A percentile compares a stretch with the other conserved stretches of the same genome.
phyloP scores from a whole-genome alignment of 1,139 yeast species.

The Trichomonascaceae sp. region DNA sequence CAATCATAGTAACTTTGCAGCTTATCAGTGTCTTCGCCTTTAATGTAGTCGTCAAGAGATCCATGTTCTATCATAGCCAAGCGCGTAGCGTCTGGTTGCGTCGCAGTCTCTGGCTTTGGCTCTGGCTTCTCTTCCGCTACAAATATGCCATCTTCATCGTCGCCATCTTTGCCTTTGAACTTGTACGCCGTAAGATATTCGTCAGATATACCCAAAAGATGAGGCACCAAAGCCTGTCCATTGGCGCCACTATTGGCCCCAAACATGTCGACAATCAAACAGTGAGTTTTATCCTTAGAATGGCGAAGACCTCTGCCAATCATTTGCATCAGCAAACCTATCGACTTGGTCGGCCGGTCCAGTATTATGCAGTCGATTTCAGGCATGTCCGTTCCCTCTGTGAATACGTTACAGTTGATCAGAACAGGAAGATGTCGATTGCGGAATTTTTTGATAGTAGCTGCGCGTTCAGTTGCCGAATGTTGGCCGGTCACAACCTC shows the following conservation, averaged over 20 bases:
- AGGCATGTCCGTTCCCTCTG: conserved; percentile 95
- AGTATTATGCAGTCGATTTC: conserved; percentile 70
- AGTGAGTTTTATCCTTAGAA: conserved; percentile 45
- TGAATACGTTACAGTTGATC: conserved; percentile 79
- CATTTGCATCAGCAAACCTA: conserved; percentile 69
- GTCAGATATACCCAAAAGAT: conserved; percentile 38
- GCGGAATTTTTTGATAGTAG: conserved; percentile 45
- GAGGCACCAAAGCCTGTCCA: conserved; percentile 52
- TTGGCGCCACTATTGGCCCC: conserved; percentile 35
- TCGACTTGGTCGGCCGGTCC: conserved; percentile 72
- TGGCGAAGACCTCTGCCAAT: conserved; percentile 77
- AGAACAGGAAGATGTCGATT: conserved; percentile 55
- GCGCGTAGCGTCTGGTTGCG: no score
- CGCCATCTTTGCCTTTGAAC: no score
- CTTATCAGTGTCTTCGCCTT: no score
- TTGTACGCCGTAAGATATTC: conserved; percentile 11
- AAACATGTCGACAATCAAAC: conserved; percentile 71
- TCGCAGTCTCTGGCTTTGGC: no score
- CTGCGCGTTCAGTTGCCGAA: conserved; percentile 36
- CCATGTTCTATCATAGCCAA: no score
- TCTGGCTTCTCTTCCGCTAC: no score
- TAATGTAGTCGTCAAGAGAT: no score
- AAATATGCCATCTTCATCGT: no score
- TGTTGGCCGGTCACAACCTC: conserved; percentile 66
- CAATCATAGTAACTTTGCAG: no score